Evolutionary conservation across 2,329 filamentous ascomycete species (phyloP), one percentile per base, ranked within the genome.

Genomic region (Talaromyces amestolkiae): DNA sequence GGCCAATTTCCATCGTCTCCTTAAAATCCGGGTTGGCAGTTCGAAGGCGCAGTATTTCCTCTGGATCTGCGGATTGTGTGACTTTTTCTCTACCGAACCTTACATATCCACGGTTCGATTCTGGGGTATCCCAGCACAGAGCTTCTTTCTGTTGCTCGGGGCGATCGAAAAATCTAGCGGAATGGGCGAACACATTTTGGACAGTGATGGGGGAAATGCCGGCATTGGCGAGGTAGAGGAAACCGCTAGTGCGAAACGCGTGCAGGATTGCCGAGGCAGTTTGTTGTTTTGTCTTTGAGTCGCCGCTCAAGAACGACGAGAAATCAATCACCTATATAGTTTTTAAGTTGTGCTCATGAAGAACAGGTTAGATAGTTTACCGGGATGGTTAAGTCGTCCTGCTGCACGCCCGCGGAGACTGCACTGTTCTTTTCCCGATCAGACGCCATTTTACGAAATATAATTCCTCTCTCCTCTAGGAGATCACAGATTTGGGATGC

Each of bases 161-260:
- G 63, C 90, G 86, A 15, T 79, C 77, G 77, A 95, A 95, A 82
- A 94, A 93, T 68, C 82, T 79, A 59, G 88, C 87, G 5, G 90
- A 93, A 65, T 84, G 83, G 68, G 81, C 75, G 75, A 95, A 96
- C 66, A 89, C 84, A 65, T 84, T 77, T 66, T 84, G 76, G 13
- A 92, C 80, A 10, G 84, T 83, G 9, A 84, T 79, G 3, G 85
- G 72, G 0, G 87, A 78, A 67, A 97, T 89, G 47, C 90, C 86
- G 70, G 94, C 89, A 77, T 94, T 91, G 71, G 89, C 89, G 45
- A 96, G 86, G 78, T 97, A 97, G 73, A 97, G 86, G 82, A 97
- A 97, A 65, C 93, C 93, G 2, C 93, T 91, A 1, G 86, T 89
- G 72, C 93, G 90, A 81, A 97, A 96, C 49, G 91, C 93, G 62